Base-by-base conservation (phyloP, 148 eudicot genomes). In the Polygonum maritimum region DNA sequence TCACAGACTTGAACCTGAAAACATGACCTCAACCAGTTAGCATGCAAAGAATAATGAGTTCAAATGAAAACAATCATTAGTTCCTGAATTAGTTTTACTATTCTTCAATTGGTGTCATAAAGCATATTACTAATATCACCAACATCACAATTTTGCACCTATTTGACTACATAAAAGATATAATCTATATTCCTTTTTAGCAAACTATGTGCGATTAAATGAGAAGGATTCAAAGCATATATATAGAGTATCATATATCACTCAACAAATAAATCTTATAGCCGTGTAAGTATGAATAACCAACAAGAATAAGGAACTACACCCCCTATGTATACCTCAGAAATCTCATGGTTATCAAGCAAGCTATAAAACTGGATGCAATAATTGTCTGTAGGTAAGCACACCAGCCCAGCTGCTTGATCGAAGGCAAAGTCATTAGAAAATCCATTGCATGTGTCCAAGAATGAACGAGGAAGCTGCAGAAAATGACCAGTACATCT, bases 1-100 rank as follows among this genome's bases (percentile, higher is more conserved):
- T 94, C 95, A 81, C 93, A 94, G 45, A 91, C 80, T 85, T 90
- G 98, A 80, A 92, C 97, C 98, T 92, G 90, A 76, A 79, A 77
- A 79, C 69, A 10, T 58, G 38, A 78, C 19, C 19, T 14, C 45
- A 36, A 67, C 71, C 71, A 67, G 18, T 67, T 67, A 36, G 44
- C 9, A 36, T 38, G 44, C 15, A 67, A 67, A 36, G 71, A 26
- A 26, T 26, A 0, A 26, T 26, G 31, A 26, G 31, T 26, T 26
- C 31, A 26, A 26, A 26, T 26, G 31, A 26, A 26, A 26, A 49
- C 15, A 49, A 3, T 13, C 14, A 9, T 15, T 49, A 15, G 49
- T 47, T 10, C 14, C 15, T 11, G 49, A 2, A 47, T 12, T 47
- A 11, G 10, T 47, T 12, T 0, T 10, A 47, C 49, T 47, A 47